A percentile compares a stretch with the other conserved stretches of the same genome.
phyloP scores from a whole-genome alignment of 805 yeast species.

The Yarrowia sp. region DNA sequence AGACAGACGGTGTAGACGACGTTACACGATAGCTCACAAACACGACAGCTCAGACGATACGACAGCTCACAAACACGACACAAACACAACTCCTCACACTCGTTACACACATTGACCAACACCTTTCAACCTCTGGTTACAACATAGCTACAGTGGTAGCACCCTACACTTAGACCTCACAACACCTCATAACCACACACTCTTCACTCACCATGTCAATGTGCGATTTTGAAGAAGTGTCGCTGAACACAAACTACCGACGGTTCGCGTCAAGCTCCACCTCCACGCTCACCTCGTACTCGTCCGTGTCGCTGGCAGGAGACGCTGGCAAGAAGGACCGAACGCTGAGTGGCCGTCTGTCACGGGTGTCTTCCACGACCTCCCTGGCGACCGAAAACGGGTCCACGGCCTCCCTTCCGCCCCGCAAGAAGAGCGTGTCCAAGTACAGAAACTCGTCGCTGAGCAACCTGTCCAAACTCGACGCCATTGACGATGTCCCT shows the following conservation, averaged over 20 bases:
- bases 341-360: slow-evolving; percentile 8
- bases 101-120: too few relatives aligned
- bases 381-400: slow-evolving; percentile 2
- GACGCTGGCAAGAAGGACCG: slow-evolving; percentile 20
- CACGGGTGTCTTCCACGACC: slow-evolving; percentile 9
- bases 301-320: background rate
- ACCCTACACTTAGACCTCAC: background rate
- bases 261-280: slow-evolving; percentile 26
- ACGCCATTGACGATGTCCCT: slow-evolving; percentile 28
- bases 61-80: background rate
- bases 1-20: background rate
- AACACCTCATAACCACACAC: background rate
- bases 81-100: background rate
- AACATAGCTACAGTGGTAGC: too few relatives aligned
- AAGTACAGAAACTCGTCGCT: slow-evolving; percentile 34
- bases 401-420: background rate
- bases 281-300: slow-evolving; percentile 16
- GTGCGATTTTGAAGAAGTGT: slow-evolving; percentile 37
- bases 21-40: background rate
- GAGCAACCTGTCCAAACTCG: slow-evolving; percentile 15
- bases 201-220: slow-evolving; percentile 7
- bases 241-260: slow-evolving; percentile 36
- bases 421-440: background rate
- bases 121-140: too few relatives aligned
- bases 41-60: background rate